Conservation (phyloP, 371 early-diverging fungal species). For the Circinella umbellata region DNA sequence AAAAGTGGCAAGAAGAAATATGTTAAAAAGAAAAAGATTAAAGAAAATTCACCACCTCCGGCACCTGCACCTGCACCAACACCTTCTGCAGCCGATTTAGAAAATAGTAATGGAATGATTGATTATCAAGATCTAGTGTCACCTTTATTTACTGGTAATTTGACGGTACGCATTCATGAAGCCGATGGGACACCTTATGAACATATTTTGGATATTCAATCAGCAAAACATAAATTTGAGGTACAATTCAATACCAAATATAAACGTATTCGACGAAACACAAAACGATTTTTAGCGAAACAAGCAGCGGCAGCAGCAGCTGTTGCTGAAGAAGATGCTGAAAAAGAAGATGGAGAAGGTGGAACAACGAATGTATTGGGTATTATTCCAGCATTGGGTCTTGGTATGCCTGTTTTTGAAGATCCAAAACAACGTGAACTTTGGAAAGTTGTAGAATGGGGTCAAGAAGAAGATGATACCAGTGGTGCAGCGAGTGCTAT, state of each 20-base stretch:
- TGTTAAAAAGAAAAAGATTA: too few species aligned
- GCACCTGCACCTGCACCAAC: not conserved
- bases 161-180: slow-evolving; percentile 92
- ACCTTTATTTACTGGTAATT: slow-evolving; percentile 75
- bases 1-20: not conserved
- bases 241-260: slow-evolving; percentile 96
- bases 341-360: slow-evolving; percentile 62
- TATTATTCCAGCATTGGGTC: slow-evolving; percentile 59
- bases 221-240: slow-evolving; percentile 76
- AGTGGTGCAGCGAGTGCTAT: slow-evolving; percentile 74
- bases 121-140: slow-evolving; percentile 31
- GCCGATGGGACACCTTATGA: slow-evolving; percentile 94
- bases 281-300: slow-evolving; percentile 79
- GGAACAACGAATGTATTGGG: slow-evolving; percentile 50
- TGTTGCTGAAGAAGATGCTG: slow-evolving; percentile 70
- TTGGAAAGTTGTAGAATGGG: slow-evolving; percentile 84
- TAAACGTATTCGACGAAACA: slow-evolving; percentile 89
- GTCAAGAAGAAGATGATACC: slow-evolving; percentile 77
- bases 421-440: slow-evolving; percentile 71
- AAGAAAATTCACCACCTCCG: too few species aligned
- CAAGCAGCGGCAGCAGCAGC: slow-evolving; percentile 82
- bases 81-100: not conserved
- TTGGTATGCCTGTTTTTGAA: slow-evolving; percentile 76
- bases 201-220: slow-evolving; percentile 88
- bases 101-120: not conserved